Conservation (phyloP, 768 basidiomycete genomes). For the Tulasnella sp. region DNA sequence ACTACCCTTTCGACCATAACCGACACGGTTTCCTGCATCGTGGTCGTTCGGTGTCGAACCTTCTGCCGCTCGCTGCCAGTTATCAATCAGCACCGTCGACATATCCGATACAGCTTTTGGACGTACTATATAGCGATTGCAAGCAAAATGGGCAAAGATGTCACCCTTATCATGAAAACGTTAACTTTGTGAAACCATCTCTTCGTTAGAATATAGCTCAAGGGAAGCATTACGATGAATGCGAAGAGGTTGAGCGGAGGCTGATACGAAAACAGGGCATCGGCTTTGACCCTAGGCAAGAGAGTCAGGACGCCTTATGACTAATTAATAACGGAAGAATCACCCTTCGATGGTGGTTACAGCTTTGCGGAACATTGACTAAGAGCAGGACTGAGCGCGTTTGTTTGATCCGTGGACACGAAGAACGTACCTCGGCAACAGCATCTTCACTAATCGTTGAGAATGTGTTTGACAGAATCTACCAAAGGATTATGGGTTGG, state of each 20-base stretch:
- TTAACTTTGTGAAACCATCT: slow-evolving; percentile 98
- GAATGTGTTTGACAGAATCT: slow-evolving; percentile 95
- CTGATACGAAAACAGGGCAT: slow-evolving; percentile 88
- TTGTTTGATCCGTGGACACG: not conserved
- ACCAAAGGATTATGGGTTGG: slow-evolving; percentile 10
- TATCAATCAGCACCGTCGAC: not conserved
- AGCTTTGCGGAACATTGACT: slow-evolving; percentile 93
- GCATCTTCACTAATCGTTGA: slow-evolving; percentile 89
- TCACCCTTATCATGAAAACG: slow-evolving; percentile 73
- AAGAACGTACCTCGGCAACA: slow-evolving; percentile 58
- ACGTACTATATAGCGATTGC: slow-evolving; percentile 55
- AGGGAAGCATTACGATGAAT: slow-evolving; percentile 73
- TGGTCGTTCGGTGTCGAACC: slow-evolving; percentile 49
- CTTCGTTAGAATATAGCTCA: slow-evolving; percentile 76
- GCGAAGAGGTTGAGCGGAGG: slow-evolving; percentile 88
- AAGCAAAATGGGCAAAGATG: slow-evolving; percentile 76
- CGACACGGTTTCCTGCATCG: slow-evolving; percentile 61
- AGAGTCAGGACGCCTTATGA: slow-evolving; percentile 15
- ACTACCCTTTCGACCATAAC: slow-evolving; percentile 56
- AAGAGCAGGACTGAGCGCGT: slow-evolving; percentile 9
- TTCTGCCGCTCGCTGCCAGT: slow-evolving; percentile 53
- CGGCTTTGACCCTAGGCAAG: slow-evolving; percentile 61
- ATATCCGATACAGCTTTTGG: not conserved
- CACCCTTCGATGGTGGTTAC: slow-evolving; percentile 93
- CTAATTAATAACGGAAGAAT: slow-evolving; percentile 18